Evolutionary conservation across 345 rosid species (phyloP), one percentile per base, ranked within the genome.

Genomic region (Brassica incana): DNA sequence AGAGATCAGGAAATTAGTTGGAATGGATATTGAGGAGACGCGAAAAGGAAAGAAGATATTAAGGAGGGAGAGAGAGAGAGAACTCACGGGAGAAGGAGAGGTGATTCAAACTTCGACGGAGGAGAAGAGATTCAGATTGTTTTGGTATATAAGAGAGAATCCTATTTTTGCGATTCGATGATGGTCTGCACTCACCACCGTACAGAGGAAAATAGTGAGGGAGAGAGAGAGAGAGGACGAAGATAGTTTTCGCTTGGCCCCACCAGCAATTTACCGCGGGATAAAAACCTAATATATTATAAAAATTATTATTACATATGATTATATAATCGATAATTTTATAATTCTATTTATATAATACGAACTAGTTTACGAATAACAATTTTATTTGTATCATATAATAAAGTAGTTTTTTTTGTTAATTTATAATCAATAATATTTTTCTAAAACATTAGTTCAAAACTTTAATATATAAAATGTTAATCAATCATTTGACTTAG

Each of bases 211-310:
- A 75, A 80, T 70, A 75, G 80, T 75, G 80, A 80, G 83, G 74
- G 82, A 72, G 83, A 80, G 82, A 72, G 83, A 79, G 82, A 72
- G 40, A 29, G 78, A 40, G 15, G 79, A 64, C 54, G 75, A 71
- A 18, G 77, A 76, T 76, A 20, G 68, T 80, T 80, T 50, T 80
- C 71, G 70, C 67, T 74, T 74, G 83, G 79, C 45, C 77, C 83
- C 77, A 81, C 83, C 40, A 43, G 15, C 8, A 69, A 45, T 67
- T 86, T 82, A 82, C 95, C 89, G 77, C 87, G 83, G 88, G 50
- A 38, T 36, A 45, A 45, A 14, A 54, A 48, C 56, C 16, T 48
- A 48, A 6, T 48, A 12, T 48, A 43, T 36, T 36, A 36, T 11
- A 43, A 43, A 35, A 35, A 35, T 35, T 5, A 5, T 35, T 35